Base-by-base conservation (phyloP, 345 rosid species). In the Lepidium africanum region DNA sequence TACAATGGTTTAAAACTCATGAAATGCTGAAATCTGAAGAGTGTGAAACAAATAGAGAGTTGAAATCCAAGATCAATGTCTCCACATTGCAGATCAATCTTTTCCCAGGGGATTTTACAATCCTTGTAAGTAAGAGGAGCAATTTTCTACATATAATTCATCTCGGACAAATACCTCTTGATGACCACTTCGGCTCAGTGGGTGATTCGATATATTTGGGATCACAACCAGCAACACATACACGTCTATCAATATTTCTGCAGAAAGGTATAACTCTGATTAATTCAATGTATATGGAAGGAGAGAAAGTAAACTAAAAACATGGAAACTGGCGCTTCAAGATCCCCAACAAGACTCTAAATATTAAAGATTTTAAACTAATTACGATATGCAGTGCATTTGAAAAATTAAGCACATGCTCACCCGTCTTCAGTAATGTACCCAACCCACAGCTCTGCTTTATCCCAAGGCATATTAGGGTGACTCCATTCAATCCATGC, bases 381-480 rank as follows among this genome's bases (percentile, higher is more conserved):
- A 61, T 42, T 11, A 13, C 2, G 2, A 23, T 25, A 53, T 33
- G 6, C 4, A 59, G 5, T 35, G 27, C 39, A 62, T 25, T 12
- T 19, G 14, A 56, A 19, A 7, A 49, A 11, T n/a, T 4, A 10
- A 33, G 65, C 15, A 63, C 10, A 58, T 42, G 63, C 72, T 78
- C 59, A 94, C 99, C 97, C 96, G 77, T 59, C 71, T 71, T 87
- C 87, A 9, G 92, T 83, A 65, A 91, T 82, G 79, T 86, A 83
- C 55, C 96, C 99, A 78, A 89, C 92, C 96, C 97, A 94, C 23
- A 94, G 85, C 73, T 94, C 88, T 15, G 99, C 45, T 81, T 81
- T 87, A 71, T 94, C 99, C 99, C 99, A 91, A 10, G 96, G 96
- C 97, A 89, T 91, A 76, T 86, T 87, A 45, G 99, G 97, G 65